Evolutionary conservation across 176 grass and related monocot species (phyloP).

Genomic region (Triticum urartu): DNA sequence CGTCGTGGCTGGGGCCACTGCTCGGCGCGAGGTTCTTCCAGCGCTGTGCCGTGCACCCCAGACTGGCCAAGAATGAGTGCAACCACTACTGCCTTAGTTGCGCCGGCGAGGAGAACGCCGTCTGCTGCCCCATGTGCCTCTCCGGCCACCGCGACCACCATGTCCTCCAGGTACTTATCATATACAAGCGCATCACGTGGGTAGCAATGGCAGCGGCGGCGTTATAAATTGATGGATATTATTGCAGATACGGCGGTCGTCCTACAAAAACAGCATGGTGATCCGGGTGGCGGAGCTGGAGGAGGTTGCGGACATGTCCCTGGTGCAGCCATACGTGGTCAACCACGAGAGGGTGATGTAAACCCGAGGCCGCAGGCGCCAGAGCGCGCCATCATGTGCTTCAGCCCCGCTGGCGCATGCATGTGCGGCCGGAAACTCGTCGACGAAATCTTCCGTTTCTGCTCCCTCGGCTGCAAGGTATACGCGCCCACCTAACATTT

Average conservation of each 20-base stretch:
- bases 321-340: background rate
- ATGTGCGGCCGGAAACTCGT: background rate
- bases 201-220: background rate
- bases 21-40: background rate
- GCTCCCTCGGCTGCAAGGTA: conserved; percentile 80
- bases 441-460: conserved; percentile 50
- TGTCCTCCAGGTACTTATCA: conserved; percentile 3
- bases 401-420: background rate
- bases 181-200: background rate
- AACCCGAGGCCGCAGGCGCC: background rate
- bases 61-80: background rate
- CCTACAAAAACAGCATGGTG: no score
- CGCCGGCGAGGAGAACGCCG: background rate
- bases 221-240: background rate
- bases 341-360: background rate
- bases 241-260: no score
- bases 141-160: background rate
- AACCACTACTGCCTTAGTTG: conserved; percentile 15
- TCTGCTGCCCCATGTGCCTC: background rate
- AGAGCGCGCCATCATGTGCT: background rate
- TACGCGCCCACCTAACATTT: background rate
- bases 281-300: no score
- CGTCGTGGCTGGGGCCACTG: no score
- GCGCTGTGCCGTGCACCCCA: background rate
- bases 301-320: background rate